Conservation (phyloP, 495 filamentous ascomycete species). For the Elasticomyces elasticus region DNA sequence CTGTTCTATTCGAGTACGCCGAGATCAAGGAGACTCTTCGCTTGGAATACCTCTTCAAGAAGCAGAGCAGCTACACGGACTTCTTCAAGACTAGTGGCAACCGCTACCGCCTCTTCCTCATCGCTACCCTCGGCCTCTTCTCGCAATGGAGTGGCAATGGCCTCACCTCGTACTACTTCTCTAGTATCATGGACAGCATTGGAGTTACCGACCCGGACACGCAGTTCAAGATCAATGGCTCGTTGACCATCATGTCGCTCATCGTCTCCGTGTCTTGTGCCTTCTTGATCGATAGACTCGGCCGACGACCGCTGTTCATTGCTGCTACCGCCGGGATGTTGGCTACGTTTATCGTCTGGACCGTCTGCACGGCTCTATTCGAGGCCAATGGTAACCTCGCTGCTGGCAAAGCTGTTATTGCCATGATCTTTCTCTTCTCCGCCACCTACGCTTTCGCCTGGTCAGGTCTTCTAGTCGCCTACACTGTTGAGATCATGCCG, state of each 20-base stretch:
- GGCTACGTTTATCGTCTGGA: conserved; percentile 21
- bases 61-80: conserved; percentile 38
- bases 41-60: conserved; percentile 33
- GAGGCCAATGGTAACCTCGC: conserved; percentile 36
- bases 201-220: conserved; percentile 35
- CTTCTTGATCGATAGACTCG: conserved; percentile 16
- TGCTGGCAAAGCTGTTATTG: conserved; percentile 50
- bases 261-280: conserved; percentile 13
- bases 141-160: conserved; percentile 60
- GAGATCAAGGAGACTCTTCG: conserved; percentile 31
- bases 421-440: conserved; percentile 27
- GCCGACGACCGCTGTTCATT: conserved; percentile 16
- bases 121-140: conserved; percentile 51
- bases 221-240: conserved; percentile 14
- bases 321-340: conserved; percentile 17
- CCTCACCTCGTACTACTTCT: conserved; percentile 54
- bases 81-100: conserved; percentile 62
- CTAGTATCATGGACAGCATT: conserved; percentile 46
- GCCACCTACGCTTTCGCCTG: conserved; percentile 26
- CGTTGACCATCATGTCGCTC: conserved; percentile 6
- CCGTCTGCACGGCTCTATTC: conserved; percentile 21
- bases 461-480: conserved; percentile 47
- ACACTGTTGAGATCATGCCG: conserved; percentile 50
- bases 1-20: conserved; percentile 50
- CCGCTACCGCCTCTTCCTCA: conserved; percentile 49